Evolutionary conservation across 106 monocot species (phyloP), one percentile per base, ranked within the genome.

Genomic region (Allium sativum): DNA sequence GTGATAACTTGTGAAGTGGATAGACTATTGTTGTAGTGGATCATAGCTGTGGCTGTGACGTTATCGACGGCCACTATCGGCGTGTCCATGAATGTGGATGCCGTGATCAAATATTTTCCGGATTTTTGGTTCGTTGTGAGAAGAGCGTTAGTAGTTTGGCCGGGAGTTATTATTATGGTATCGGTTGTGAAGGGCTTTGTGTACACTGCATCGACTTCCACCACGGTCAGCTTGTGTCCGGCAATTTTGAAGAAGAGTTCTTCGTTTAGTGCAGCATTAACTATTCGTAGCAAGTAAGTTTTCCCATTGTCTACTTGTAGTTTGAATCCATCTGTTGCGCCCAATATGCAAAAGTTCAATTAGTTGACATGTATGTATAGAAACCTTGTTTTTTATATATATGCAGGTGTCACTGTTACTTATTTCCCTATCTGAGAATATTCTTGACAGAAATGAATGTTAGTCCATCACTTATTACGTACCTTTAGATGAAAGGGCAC

Each of bases 111-210:
- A 62, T 78, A 86, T 10, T 54, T 21, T 7, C 75, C 81, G 10
- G 59, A 18, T 11, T 16, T 22, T 15, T 61, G 69, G 59, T 78
- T 55, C 15, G 86, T 73, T 8, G 60, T 61, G 51, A 86, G 69
- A 57, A 86, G 78, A 18, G 78, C 81, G 64, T 78, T 86, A 42
- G 75, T 81, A 65, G 86, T 86, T 66, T 86, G 86, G 45, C 86
- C 86, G 0, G 81, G 86, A 11, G 78, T 53, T 68, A 86, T 54
- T 12, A 86, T 48, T 10, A 81, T 4, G 48, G 75, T 76, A 69
- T 70, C 56, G 18, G 72, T 76, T 12, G 14, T 64, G 75, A 86
- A 86, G 21, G 81, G 86, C 47, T 86, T 86, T 61, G 66, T 70
- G 73, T 78, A 81, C 55, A 60, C 20, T 16, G 81, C 81, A 63